Evolutionary conservation across 2,329 filamentous ascomycete genomes (phyloP).

Genomic region (Fusarium sp.): DNA sequence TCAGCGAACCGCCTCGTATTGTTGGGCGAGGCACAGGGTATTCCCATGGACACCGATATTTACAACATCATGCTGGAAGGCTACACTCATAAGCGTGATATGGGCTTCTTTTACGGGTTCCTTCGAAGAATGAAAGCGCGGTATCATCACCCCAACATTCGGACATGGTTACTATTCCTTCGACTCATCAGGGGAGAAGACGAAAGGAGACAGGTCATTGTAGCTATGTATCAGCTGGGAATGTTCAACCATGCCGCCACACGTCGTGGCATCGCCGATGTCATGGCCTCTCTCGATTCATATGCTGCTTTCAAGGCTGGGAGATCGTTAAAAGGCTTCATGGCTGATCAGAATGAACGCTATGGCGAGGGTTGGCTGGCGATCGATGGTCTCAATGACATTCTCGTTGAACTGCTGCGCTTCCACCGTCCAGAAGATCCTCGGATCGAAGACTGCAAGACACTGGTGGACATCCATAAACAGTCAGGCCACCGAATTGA

Average conservation of each 20-base stretch:
- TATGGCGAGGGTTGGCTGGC: slow-evolving; percentile 62
- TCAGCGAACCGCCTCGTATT: slow-evolving; percentile 51
- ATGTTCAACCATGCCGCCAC: slow-evolving; percentile 54
- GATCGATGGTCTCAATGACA: slow-evolving; percentile 49
- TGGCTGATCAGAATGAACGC: slow-evolving; percentile 53
- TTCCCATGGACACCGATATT: slow-evolving; percentile 58
- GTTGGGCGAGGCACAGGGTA: slow-evolving; percentile 49
- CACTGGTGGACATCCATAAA: slow-evolving; percentile 41
- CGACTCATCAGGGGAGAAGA: slow-evolving; percentile 69
- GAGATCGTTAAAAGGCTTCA: slow-evolving; percentile 51
- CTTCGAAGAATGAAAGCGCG: slow-evolving; percentile 55
- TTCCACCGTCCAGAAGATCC: slow-evolving; percentile 47
- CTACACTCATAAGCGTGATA: slow-evolving; percentile 54
- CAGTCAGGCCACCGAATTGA: slow-evolving; percentile 43
- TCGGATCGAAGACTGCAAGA: slow-evolving; percentile 43
- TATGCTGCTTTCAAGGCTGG: slow-evolving; percentile 54
- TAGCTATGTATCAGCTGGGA: slow-evolving; percentile 58
- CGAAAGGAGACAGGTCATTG: slow-evolving; percentile 58
- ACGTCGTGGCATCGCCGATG: slow-evolving; percentile 52
- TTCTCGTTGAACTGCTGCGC: slow-evolving; percentile 57
- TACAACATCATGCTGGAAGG: slow-evolving; percentile 61
- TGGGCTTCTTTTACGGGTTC: slow-evolving; percentile 54
- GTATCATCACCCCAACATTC: slow-evolving; percentile 54
- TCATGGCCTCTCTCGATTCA: slow-evolving; percentile 58
- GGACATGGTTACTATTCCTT: slow-evolving; percentile 62